A percentile compares a stretch with the other conserved stretches of the same genome.
These are phyloP conservation scores for Actinidia polygama DNA, from an alignment of 179 eudicot genomes.

Conservation along the genomic window DNA sequence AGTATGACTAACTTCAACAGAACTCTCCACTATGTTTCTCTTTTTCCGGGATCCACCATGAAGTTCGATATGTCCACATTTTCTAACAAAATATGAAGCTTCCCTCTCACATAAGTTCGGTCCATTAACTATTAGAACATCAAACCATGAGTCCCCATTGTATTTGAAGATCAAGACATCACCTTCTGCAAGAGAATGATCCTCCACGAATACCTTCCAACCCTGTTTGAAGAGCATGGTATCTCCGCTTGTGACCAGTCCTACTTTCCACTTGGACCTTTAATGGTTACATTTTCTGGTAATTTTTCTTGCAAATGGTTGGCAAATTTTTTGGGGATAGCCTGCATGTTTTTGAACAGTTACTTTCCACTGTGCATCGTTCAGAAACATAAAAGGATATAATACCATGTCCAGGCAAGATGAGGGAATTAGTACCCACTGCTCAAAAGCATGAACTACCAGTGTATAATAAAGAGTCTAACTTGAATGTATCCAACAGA, in stretches of 20 bases:
- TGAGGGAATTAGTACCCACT: neutral
- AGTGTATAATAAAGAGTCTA: neutral
- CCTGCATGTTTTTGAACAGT: conserved; percentile 31
- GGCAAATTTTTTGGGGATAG: conserved; percentile 55
- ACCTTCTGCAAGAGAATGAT: conserved; percentile 40
- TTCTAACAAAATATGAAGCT: conserved; percentile 48
- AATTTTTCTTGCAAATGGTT: conserved; percentile 41
- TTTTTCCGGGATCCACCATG: conserved; percentile 11
- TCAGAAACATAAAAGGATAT: neutral
- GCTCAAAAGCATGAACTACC: neutral
- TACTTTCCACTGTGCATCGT: neutral
- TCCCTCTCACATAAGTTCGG: conserved; percentile 57
- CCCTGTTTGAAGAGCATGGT: conserved; percentile 40
- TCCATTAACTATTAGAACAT: conserved; percentile 43
- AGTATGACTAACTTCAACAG: conserved; percentile 25
- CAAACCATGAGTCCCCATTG: conserved; percentile 51
- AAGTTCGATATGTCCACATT: conserved; percentile 36
- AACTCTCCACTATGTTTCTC: conserved; percentile 20
- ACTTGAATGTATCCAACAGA: neutral
- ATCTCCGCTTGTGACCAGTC: conserved; percentile 33
- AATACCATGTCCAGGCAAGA: neutral
- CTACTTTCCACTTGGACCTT: conserved; percentile 62
- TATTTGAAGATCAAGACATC: conserved; percentile 60
- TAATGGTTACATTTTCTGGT: conserved; percentile 30
- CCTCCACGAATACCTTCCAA: conserved; percentile 55